Conservation (phyloP, 371 early-diverging fungal genomes). For the Circinella umbellata region DNA sequence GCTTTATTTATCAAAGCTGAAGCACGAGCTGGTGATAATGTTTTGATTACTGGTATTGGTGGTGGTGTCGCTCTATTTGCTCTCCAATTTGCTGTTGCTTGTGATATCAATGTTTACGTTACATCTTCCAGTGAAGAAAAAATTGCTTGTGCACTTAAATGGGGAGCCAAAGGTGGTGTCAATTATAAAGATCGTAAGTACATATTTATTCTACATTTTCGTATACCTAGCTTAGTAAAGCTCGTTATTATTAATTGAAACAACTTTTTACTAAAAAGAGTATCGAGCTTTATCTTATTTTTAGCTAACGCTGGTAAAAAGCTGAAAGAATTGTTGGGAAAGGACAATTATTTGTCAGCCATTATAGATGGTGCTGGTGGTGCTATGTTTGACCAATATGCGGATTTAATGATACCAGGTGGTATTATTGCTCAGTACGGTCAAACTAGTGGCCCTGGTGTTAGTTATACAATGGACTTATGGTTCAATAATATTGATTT, state of each 20-base stretch:
- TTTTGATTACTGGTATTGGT: slow-evolving; percentile 76
- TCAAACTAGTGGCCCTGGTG: slow-evolving; percentile 57
- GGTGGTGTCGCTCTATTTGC: slow-evolving; percentile 80
- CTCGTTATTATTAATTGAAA: too few relatives aligned
- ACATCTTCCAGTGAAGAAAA: slow-evolving; percentile 72
- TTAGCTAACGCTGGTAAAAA: slow-evolving; percentile 58
- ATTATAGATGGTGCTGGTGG: slow-evolving; percentile 79
- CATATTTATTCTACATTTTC: too few relatives aligned
- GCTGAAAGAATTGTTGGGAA: slow-evolving; percentile 43
- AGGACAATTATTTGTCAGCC: slow-evolving; percentile 50
- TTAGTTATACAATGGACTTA: slow-evolving; percentile 50
- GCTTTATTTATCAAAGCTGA: slow-evolving; percentile 65
- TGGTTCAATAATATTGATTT: slow-evolving; percentile 66
- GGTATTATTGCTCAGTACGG: slow-evolving; percentile 67
- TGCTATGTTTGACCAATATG: slow-evolving; percentile 44
- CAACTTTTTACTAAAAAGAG: too few relatives aligned
- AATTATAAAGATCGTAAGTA: slow-evolving; percentile 69
- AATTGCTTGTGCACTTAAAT: slow-evolving; percentile 61
- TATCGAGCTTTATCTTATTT: too few relatives aligned
- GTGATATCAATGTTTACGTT: slow-evolving; percentile 74
- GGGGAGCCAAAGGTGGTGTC: slow-evolving; percentile 75
- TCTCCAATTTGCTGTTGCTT: slow-evolving; percentile 69
- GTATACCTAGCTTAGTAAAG: too few relatives aligned
- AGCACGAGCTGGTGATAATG: slow-evolving; percentile 58
- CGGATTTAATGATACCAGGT: slow-evolving; percentile 50